phyloP scores from a whole-genome alignment of 768 basidiomycete species.

The Lactarius pseudohatsudake region DNA sequence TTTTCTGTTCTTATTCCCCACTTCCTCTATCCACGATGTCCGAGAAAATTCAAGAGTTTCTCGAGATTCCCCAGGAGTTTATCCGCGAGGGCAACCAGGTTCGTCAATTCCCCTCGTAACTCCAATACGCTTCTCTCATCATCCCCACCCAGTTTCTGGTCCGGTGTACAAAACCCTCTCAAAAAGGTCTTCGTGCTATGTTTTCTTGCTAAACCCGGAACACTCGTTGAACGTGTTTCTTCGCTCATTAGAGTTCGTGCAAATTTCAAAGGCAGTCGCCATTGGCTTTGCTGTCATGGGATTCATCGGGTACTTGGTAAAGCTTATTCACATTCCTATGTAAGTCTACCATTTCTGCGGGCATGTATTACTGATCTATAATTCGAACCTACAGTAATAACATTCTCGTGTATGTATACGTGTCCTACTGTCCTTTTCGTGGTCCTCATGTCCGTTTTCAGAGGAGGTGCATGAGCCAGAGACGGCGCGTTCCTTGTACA shows the following conservation, averaged over 20 bases:
- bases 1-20: constrained; percentile 21
- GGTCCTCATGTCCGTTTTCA: constrained; percentile 38
- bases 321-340: constrained; percentile 98
- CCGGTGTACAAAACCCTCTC: constrained; percentile 96
- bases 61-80: constrained; percentile 91
- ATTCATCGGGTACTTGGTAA: constrained; percentile 98
- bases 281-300: constrained; percentile 99
- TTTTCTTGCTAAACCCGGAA: not conserved
- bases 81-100: constrained; percentile 93
- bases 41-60: constrained; percentile 86
- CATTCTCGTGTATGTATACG: constrained; percentile 85
- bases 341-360: constrained; percentile 45
- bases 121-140: constrained; percentile 17
- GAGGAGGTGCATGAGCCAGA: constrained; percentile 67
- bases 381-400: constrained; percentile 67
- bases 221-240: constrained; percentile 6
- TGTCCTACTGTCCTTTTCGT: not conserved
- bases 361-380: constrained; percentile 27
- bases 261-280: constrained; percentile 95
- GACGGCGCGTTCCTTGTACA: constrained; percentile 17
- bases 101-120: constrained; percentile 19
- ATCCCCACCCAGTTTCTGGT: constrained; percentile 73
- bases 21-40: constrained; percentile 58
- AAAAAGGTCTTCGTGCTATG: constrained; percentile 66
- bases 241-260: constrained; percentile 71